Evolutionary conservation across 2,329 filamentous ascomycete genomes (phyloP).

Genomic region (Madurella fahalii): DNA sequence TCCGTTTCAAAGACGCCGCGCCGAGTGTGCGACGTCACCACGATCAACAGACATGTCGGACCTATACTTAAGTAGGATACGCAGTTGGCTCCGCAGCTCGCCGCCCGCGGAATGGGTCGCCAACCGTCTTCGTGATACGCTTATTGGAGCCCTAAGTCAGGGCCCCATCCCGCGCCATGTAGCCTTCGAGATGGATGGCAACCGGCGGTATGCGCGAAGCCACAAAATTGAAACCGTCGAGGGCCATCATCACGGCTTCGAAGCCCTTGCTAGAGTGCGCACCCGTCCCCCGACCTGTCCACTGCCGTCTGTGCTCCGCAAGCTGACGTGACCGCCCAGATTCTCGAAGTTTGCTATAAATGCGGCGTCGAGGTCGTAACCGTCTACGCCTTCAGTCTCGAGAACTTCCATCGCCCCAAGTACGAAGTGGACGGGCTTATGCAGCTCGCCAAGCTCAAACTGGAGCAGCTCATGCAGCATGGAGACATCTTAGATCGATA

Average conservation of each 20-base stretch:
- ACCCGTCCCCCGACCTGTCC: background rate
- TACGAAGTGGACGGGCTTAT: conserved; percentile 96
- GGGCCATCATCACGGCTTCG: conserved; percentile 92
- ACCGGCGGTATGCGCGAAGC: conserved; percentile 82
- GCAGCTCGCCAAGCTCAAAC: conserved; percentile 95
- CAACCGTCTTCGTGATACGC: conserved; percentile 70
- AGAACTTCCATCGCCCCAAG: conserved; percentile 96
- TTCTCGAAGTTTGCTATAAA: conserved; percentile 97
- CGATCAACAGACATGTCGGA: conserved; percentile 45
- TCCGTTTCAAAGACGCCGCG: background rate
- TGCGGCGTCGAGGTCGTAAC: conserved; percentile 95
- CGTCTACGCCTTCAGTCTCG: conserved; percentile 97
- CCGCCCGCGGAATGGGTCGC: conserved; percentile 91
- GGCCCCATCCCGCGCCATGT: conserved; percentile 92
- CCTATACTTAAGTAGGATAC: conserved; percentile 45
- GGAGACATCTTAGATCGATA: conserved; percentile 91
- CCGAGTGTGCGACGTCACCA: background rate
- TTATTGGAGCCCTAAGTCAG: conserved; percentile 85
- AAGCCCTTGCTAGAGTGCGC: conserved; percentile 80
- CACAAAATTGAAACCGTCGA: conserved; percentile 96
- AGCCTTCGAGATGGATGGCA: conserved; percentile 99
- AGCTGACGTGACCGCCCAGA: conserved; percentile 42
- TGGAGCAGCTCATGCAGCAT: conserved; percentile 86
- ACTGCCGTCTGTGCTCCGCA: background rate
- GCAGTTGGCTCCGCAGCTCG: conserved; percentile 74